Evolutionary conservation across 2,329 filamentous ascomycete genomes (phyloP).

Genomic region (Zasmidium citrigriseum): DNA sequence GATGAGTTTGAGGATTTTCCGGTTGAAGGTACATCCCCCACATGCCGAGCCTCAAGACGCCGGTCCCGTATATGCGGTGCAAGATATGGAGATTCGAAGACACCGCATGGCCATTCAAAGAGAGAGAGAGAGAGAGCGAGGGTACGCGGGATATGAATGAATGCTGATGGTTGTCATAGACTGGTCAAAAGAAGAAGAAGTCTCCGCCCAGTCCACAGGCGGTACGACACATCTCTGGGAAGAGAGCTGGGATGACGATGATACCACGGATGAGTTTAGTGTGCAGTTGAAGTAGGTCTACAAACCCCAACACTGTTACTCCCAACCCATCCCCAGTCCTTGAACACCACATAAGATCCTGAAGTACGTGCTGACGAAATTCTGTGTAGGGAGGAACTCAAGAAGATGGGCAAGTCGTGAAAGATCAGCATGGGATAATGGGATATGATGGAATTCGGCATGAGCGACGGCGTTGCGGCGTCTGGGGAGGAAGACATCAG

Average conservation of each 20-base stretch:
- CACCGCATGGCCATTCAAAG: too few relatives aligned
- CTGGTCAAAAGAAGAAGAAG: constrained; percentile 87
- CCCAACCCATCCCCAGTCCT: too few relatives aligned
- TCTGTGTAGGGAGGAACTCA: constrained; percentile 76
- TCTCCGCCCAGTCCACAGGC: constrained; percentile 63
- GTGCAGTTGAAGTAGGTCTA: constrained; percentile 82
- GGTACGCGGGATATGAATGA: too few relatives aligned
- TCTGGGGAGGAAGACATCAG: background rate
- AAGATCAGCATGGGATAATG: constrained; percentile 9
- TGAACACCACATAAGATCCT: background rate
- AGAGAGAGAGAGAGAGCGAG: too few relatives aligned
- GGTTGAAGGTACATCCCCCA: constrained; percentile 70
- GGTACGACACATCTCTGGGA: constrained; percentile 80
- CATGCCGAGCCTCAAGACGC: background rate
- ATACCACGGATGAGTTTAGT: constrained; percentile 94
- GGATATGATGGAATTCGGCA: constrained; percentile 2
- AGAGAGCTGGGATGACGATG: constrained; percentile 99
- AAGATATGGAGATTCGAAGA: too few relatives aligned
- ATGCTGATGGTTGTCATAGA: too few relatives aligned
- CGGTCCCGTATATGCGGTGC: too few relatives aligned
- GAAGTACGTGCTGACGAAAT: constrained; percentile 1
- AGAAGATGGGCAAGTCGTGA: constrained; percentile 76
- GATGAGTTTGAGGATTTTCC: constrained; percentile 99
- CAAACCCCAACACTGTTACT: too few relatives aligned
- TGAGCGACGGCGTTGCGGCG: constrained; percentile 1